Conservation (phyloP, 2,329 filamentous ascomycete species). For the Sphaceloma murrayae region DNA sequence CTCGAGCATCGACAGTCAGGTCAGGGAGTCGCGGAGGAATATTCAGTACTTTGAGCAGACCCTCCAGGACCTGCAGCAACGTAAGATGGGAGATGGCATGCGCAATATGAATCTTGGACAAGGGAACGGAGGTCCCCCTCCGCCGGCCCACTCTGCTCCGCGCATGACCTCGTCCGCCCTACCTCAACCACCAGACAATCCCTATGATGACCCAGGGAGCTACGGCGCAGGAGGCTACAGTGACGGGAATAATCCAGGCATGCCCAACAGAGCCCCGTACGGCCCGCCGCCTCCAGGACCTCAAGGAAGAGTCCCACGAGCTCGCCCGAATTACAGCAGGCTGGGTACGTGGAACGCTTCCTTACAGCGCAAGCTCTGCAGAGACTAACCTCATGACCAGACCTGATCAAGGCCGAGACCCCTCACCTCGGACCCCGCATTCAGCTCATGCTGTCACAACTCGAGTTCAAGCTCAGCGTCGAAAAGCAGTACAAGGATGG, state of each 20-base stretch:
- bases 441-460: conserved; percentile 96
- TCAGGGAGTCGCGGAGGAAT: conserved; percentile 86
- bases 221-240: conserved; percentile 54
- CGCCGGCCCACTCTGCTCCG: conserved; percentile 21
- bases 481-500: conserved; percentile 98
- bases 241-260: conserved; percentile 57
- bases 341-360: conserved; percentile 54
- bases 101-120: conserved; percentile 55
- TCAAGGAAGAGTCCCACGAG: conserved; percentile 57
- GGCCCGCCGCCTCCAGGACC: conserved; percentile 63
- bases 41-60: conserved; percentile 93
- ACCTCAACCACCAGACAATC: conserved; percentile 11
- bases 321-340: conserved; percentile 87
- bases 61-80: conserved; percentile 77
- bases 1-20: conserved; percentile 83
- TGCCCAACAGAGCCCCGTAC: conserved; percentile 74
- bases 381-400: conserved; percentile 42
- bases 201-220: conserved; percentile 18
- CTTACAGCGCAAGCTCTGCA: background rate
- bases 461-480: conserved; percentile 97
- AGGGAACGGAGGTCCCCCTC: conserved; percentile 33
- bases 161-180: conserved; percentile 23
- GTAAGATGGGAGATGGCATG: conserved; percentile 59
- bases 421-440: conserved; percentile 92
- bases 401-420: conserved; percentile 97